Evolutionary conservation across 176 grass and related monocot genomes (phyloP), one percentile per base, ranked within the genome.

Genomic region (Aegilops bicornis): DNA sequence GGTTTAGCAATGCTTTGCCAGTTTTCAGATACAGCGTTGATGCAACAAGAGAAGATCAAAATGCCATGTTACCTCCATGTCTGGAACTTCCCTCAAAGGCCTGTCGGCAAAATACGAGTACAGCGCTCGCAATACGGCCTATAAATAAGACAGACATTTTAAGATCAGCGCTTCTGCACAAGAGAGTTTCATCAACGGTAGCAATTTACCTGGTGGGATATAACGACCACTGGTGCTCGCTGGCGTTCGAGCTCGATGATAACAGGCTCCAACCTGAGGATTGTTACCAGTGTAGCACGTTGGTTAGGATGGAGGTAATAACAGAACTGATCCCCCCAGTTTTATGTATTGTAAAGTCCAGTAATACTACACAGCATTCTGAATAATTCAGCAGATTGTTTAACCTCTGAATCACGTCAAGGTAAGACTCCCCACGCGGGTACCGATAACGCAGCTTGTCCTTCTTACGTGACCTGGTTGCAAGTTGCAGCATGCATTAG

Each of bases 371-470:
- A 15, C 40, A 86, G 24, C 16, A 15, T 77, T 42, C 32, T 33
- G 31, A 79, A 83, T 74, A 61, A 29, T 67, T 79, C 56, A 76
- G 76, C 54, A 15, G 32, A 83, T 54, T 81, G 43, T 61, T 69
- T 76, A 73, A 96, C 97, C 97, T 99, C 85, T 99, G 97, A 82
- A 99, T 99, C 79, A 99, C 92, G 70, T 99, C 97, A 24, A 99
- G 92, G 78, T 96, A 99, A 77, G 97, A 99, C 79, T 99, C 97
- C 86, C 97, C 97, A 64, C 94, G 93, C 10, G 97, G 97, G 47
- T 99, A 99, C 19, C 94, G 93, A 82, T 99, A 99, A 92, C 94
- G 94, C 64, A 99, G 90, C 83, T 99, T 99, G 78, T 99, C 97
- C 83, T 99, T 99, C 77, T 90, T 88, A 31, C 97, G 94, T 25